Percentiles rank a stretch among this genome's conserved stretches.
Evolutionary conservation across 768 basidiomycete genomes (phyloP).

Genomic region (Pisolithus orientalis): DNA sequence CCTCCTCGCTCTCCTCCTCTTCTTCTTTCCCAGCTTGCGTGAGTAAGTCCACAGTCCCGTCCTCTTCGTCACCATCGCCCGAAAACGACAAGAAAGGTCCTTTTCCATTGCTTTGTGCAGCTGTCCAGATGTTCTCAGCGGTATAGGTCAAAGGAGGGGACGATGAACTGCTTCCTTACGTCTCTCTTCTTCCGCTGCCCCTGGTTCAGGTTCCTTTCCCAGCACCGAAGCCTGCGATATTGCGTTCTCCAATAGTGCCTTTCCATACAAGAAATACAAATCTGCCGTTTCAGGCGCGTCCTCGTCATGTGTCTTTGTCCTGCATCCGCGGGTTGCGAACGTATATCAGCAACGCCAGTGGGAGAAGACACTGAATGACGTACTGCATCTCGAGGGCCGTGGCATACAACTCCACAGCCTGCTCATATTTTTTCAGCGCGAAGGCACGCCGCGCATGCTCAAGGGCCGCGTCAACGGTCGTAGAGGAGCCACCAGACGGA

Average conservation of each 20-base stretch:
- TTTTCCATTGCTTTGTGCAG: constrained; percentile 31
- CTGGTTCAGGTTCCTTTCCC: constrained; percentile 70
- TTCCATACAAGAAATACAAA: constrained; percentile 86
- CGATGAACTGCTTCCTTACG: constrained; percentile 15
- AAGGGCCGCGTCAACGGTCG: constrained; percentile 49
- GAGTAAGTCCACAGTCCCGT: constrained; percentile 59
- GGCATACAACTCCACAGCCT: constrained; percentile 80
- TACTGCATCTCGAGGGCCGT: constrained; percentile 79
- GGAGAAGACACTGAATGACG: constrained; percentile 33
- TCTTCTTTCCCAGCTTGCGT: constrained; percentile 48
- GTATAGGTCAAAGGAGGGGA: background rate
- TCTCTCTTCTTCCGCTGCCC: constrained; percentile 36
- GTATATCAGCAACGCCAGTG: constrained; percentile 1
- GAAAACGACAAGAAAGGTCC: constrained; percentile 72
- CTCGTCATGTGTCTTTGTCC: constrained; percentile 71
- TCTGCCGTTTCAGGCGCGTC: constrained; percentile 82
- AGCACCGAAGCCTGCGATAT: constrained; percentile 82
- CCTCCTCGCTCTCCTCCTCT: constrained; percentile 50
- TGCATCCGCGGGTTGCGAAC: constrained; percentile 26
- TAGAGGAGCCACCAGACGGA: constrained; percentile 16
- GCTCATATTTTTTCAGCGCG: constrained; percentile 80
- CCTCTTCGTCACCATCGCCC: constrained; percentile 68
- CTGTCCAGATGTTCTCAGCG: constrained; percentile 9
- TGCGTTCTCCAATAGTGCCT: constrained; percentile 89
- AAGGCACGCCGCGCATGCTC: constrained; percentile 86